phyloP scores from a whole-genome alignment of 2,329 filamentous ascomycete species.

The Fusarium tjaetaba region DNA sequence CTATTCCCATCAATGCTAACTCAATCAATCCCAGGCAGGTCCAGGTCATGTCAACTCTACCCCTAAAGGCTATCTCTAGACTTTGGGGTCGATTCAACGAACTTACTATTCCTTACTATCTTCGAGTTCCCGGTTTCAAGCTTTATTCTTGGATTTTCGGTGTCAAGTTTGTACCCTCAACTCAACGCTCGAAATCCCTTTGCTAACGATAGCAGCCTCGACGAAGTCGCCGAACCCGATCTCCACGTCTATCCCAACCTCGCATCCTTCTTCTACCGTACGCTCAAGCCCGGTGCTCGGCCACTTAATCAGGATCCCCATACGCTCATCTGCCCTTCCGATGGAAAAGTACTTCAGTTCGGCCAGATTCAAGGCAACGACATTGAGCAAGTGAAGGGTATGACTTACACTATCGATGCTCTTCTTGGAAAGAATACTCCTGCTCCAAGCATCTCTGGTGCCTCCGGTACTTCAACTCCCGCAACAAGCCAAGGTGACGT shows the following conservation, averaged over 20 bases:
- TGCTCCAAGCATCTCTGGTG: slow-evolving; percentile 61
- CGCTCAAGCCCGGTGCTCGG: slow-evolving; percentile 86
- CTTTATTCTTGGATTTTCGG: slow-evolving; percentile 91
- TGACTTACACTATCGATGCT: slow-evolving; percentile 96
- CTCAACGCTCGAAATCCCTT: neutral
- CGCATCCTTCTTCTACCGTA: slow-evolving; percentile 96
- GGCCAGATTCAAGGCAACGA: slow-evolving; percentile 92
- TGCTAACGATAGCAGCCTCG: slow-evolving; percentile 66
- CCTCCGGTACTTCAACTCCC: slow-evolving; percentile 45
- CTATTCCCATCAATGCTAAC: slow-evolving; percentile 31
- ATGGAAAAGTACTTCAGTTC: slow-evolving; percentile 91
- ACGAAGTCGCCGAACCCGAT: slow-evolving; percentile 88
- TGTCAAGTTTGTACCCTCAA: slow-evolving; percentile 67
- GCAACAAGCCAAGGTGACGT: slow-evolving; percentile 41
- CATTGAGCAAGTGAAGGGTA: slow-evolving; percentile 98
- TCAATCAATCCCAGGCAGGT: slow-evolving; percentile 70
- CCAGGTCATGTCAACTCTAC: slow-evolving; percentile 91
- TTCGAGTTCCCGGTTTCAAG: slow-evolving; percentile 89
- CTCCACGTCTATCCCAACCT: slow-evolving; percentile 92
- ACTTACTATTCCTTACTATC: slow-evolving; percentile 84
- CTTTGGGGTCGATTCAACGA: slow-evolving; percentile 94
- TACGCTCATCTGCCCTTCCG: slow-evolving; percentile 86
- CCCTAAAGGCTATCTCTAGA: slow-evolving; percentile 88
- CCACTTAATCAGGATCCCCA: slow-evolving; percentile 84
- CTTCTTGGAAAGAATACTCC: slow-evolving; percentile 78